phyloP scores from a whole-genome alignment of 2,329 filamentous ascomycete genomes.

The Phoma herbarum region DNA sequence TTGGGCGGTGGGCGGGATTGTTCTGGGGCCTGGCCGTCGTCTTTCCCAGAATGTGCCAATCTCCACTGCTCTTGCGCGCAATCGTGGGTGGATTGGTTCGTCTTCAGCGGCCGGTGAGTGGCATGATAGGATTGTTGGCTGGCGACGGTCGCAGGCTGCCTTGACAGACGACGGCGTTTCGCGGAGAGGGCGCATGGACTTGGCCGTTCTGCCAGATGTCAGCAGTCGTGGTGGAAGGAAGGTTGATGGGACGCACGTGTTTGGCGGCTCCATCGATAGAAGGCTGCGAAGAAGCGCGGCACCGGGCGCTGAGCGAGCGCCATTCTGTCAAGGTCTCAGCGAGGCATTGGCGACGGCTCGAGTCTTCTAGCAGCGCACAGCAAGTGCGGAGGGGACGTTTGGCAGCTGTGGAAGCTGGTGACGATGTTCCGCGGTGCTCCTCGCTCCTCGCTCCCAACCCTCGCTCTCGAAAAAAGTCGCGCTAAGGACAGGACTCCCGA shows the following conservation, averaged over 20 bases:
- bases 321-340: slow-evolving; percentile 23
- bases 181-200: slow-evolving; percentile 12
- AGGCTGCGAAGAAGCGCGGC: slow-evolving; percentile 55
- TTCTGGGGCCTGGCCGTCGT: not conserved
- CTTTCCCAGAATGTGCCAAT: not conserved
- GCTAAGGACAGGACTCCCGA: slow-evolving; percentile 18
- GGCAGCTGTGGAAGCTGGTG: slow-evolving; percentile 6
- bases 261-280: slow-evolving; percentile 54
- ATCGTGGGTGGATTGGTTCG: slow-evolving; percentile 3
- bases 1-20: not conserved
- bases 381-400: not conserved
- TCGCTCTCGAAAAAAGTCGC: slow-evolving; percentile 19
- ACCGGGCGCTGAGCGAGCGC: slow-evolving; percentile 32
- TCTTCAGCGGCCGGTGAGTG: not conserved
- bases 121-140: slow-evolving; percentile 9
- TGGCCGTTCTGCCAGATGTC: slow-evolving; percentile 23
- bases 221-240: not conserved
- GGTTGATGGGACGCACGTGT: slow-evolving; percentile 32
- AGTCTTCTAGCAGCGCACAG: not conserved
- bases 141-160: not conserved
- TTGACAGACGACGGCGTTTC: not conserved
- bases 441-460: not conserved
- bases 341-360: slow-evolving; percentile 5
- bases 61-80: not conserved
- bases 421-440: slow-evolving; percentile 5